These are phyloP conservation scores for Zasmidium citrigriseum DNA, from an alignment of 2,329 filamentous ascomycete genomes.

Conservation along the genomic window DNA sequence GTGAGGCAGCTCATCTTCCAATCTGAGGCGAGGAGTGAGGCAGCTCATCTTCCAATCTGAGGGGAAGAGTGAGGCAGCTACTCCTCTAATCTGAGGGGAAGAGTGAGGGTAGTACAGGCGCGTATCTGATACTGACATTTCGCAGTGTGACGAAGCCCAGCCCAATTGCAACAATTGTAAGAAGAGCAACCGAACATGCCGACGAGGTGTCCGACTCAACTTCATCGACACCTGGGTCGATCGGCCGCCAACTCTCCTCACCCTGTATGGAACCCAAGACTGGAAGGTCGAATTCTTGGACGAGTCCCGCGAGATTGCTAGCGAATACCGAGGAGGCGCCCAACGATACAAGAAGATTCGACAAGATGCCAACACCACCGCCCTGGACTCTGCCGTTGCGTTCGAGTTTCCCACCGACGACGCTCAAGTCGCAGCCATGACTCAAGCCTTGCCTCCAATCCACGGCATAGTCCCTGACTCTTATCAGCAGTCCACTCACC, in stretches of 20 bases:
- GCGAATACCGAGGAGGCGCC: conserved; percentile 80
- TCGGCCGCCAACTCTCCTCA: conserved; percentile 58
- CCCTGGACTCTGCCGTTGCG: conserved; percentile 32
- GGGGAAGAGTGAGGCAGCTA: too few relatives aligned
- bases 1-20: too few relatives aligned
- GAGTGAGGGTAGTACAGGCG: too few relatives aligned
- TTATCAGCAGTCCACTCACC: conserved; percentile 42
- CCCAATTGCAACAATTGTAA: conserved; percentile 75
- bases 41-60: too few relatives aligned
- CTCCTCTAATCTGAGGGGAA: too few relatives aligned
- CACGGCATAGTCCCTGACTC: conserved; percentile 51
- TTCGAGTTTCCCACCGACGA: conserved; percentile 20
- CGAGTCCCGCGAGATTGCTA: conserved; percentile 86
- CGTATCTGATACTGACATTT: background rate
- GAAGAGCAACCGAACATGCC: conserved; percentile 83
- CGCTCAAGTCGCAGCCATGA: conserved; percentile 26
- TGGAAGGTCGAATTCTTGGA: conserved; percentile 80
- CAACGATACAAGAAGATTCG: conserved; percentile 63
- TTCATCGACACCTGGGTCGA: conserved; percentile 84
- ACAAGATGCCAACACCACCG: conserved; percentile 4
- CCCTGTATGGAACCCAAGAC: conserved; percentile 60
- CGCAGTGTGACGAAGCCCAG: conserved; percentile 70
- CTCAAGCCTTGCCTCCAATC: conserved; percentile 53
- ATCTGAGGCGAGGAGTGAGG: too few relatives aligned
- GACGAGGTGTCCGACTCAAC: conserved; percentile 82